Evolutionary conservation across 345 rosid genomes (phyloP), one percentile per base, ranked within the genome.

Genomic region (Turritis glabra): DNA sequence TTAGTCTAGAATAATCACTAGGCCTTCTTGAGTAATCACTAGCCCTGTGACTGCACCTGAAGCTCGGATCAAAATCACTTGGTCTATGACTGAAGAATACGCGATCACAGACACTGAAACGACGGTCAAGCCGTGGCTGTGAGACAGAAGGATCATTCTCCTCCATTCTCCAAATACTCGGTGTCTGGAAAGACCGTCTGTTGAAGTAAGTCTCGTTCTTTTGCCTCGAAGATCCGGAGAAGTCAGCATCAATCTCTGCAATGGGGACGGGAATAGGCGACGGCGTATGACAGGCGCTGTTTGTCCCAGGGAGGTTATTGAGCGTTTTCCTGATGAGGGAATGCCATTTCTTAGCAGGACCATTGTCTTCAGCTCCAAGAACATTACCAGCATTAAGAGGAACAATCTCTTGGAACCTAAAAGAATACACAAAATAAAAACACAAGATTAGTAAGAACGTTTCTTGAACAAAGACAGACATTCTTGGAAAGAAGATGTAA

Each of bases 331-430:
- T 83, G 38, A 95, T 86, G 27, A 92, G 88, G 38, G 94, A 83
- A 62, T 84, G 79, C 99, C 98, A 95, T 82, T 95, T 95, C 56
- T 95, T 90, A 65, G 98, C 97, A 52, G 98, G 99, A 23, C 97
- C 99, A 37, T 91, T 95, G 84, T 95, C 98, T 86, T 95, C 99
- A 50, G 96, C 89, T 30, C 96, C 99, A 43, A 95, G 90, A 85
- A 95, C 84, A 74, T 95, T 95, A 64, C 97, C 97, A 37, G 99
- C 97, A 80, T 90, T 95, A 64, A 95, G 82, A 80, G 99, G 99
- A 79, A 92, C 99, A 69, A 95, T 88, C 85, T 95, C 99, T 83
- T 95, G 99, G 84, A 95, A 95, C 38, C 99, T 95, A 82, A 48
- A 63, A 57, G 41, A 54, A 27, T 58, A 66, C 58, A 5, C 8